phyloP scores from a whole-genome alignment of 192 early-diverging fungal species.

The Linnemannia exigua region DNA sequence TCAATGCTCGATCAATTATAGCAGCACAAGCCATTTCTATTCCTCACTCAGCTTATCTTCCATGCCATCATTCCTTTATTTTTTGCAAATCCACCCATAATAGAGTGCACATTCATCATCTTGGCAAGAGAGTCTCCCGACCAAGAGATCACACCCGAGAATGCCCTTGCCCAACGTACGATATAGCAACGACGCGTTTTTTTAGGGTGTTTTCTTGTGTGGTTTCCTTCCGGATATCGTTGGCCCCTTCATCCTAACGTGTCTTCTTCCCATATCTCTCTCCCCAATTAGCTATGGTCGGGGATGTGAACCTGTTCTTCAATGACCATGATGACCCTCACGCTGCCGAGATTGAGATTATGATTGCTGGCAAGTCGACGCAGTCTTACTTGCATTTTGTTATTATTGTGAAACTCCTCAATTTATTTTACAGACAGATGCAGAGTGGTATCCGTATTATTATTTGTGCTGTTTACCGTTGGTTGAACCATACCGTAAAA shows the following conservation, averaged over 20 bases:
- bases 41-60: too few relatives aligned
- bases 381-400: background rate
- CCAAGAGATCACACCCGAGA: conserved; percentile 18
- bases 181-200: background rate
- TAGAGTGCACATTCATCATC: conserved; percentile 85
- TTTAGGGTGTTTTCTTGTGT: background rate
- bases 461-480: background rate
- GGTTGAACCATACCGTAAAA: background rate
- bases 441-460: background rate
- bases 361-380: conserved; percentile 85
- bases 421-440: background rate
- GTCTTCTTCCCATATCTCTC: background rate
- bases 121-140: conserved; percentile 43
- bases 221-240: too few relatives aligned
- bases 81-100: background rate
- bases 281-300: conserved; percentile 81
- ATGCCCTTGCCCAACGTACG: conserved; percentile 50
- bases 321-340: conserved; percentile 82
- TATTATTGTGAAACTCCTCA: background rate
- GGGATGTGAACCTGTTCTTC: conserved; percentile 96
- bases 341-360: conserved; percentile 91
- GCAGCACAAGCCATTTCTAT: too few relatives aligned
- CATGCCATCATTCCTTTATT: too few relatives aligned
- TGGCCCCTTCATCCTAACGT: background rate
- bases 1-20: too few relatives aligned